A percentile compares a stretch with the other conserved stretches of the same genome.
Evolutionary conservation across 805 yeast species (phyloP).

Genomic region (Yarrowia hollandica): DNA sequence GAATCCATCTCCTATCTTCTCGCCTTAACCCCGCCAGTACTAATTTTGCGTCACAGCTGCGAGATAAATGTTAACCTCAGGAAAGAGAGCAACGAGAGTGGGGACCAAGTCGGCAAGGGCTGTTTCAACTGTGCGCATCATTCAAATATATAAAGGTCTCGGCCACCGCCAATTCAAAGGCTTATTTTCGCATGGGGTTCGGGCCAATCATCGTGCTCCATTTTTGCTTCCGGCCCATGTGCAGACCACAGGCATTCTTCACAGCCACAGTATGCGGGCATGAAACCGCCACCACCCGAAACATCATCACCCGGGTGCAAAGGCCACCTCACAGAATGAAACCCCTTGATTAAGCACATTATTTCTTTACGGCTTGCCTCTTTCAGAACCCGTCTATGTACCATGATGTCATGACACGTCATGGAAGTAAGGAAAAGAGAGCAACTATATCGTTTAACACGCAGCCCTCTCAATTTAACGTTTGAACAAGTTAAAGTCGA

Average conservation of each 20-base stretch:
- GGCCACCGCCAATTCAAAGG: too few relatives aligned
- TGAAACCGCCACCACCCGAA: neutral
- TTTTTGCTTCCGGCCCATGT: neutral
- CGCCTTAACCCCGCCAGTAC: neutral
- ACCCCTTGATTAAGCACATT: neutral
- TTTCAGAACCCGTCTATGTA: neutral
- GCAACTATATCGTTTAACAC: constrained; percentile 8
- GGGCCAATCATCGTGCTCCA: neutral
- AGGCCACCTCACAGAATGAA: constrained; percentile 2
- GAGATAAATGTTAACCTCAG: constrained; percentile 16
- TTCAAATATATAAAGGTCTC: too few relatives aligned
- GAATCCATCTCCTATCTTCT: too few relatives aligned
- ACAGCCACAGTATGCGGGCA: neutral
- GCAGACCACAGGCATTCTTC: neutral
- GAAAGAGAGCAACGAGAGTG: neutral
- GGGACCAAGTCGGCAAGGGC: neutral
- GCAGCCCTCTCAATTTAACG: neutral
- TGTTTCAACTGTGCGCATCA: too few relatives aligned
- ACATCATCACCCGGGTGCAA: neutral
- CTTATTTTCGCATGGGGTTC: too few relatives aligned
- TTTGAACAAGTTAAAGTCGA: neutral
- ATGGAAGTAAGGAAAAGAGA: constrained; percentile 14
- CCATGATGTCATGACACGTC: neutral
- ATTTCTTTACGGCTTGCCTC: neutral
- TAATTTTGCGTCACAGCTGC: constrained; percentile 11